Percentiles rank a stretch among this genome's conserved stretches.
Conservation (phyloP, 2,329 filamentous ascomycete genomes). For the Coniochaeta sp. region DNA sequence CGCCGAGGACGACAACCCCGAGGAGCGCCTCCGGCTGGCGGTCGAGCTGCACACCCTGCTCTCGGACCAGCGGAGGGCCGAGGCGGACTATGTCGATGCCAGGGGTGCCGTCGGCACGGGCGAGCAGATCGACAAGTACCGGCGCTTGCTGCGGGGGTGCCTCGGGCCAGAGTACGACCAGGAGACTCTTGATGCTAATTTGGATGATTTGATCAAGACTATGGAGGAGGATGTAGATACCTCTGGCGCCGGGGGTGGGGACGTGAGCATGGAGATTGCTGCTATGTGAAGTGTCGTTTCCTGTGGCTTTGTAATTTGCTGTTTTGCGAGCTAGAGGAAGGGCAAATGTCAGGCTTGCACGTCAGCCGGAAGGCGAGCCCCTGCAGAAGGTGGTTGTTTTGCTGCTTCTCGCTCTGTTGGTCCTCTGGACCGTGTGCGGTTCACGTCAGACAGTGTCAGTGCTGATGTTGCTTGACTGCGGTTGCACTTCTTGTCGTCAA, state of each 20-base stretch:
- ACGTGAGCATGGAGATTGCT: conserved; percentile 11
- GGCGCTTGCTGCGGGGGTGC: conserved; percentile 59
- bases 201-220: conserved; percentile 53
- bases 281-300: conserved; percentile 6
- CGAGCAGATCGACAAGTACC: conserved; percentile 67
- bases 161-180: conserved; percentile 54
- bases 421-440: neutral
- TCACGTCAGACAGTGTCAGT: neutral
- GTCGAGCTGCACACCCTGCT: conserved; percentile 49
- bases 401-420: neutral
- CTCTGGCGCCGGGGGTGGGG: conserved; percentile 12
- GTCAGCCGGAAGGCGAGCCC: neutral
- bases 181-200: conserved; percentile 59
- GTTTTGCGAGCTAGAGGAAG: neutral
- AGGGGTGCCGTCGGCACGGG: conserved; percentile 62
- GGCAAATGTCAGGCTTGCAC: too few species aligned
- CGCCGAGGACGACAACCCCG: conserved; percentile 31
- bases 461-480: neutral
- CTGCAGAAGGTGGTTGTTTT: neutral
- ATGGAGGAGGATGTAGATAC: conserved; percentile 55
- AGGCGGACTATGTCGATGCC: conserved; percentile 61
- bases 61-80: conserved; percentile 52
- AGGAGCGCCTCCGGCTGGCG: conserved; percentile 50
- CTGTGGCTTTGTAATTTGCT: neutral
- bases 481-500: neutral